Evolutionary conservation across 1,284 basidiomycete species (phyloP).

Genomic region (Flammula alnicola): DNA sequence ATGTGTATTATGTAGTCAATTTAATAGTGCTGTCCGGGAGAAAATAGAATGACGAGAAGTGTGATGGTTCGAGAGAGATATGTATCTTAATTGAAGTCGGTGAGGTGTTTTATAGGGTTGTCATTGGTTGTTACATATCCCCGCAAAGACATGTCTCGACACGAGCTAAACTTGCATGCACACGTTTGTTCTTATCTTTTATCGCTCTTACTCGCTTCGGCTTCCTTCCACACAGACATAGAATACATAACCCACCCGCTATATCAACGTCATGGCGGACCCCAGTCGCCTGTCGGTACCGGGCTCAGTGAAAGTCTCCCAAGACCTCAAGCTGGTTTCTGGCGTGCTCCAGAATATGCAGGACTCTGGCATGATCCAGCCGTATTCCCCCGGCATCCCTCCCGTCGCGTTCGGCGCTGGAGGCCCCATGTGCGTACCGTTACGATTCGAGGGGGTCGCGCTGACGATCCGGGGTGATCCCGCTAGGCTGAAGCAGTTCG

Average conservation of each 20-base stretch:
- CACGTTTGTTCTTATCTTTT: slow-evolving; percentile 21
- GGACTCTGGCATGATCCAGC: slow-evolving; percentile 29
- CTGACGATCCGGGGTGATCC: slow-evolving; percentile 1
- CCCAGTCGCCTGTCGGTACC: slow-evolving; percentile 32
- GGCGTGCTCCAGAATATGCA: slow-evolving; percentile 51
- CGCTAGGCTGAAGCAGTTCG: slow-evolving; percentile 76
- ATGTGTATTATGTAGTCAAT: slow-evolving; percentile 34
- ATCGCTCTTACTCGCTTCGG: neutral
- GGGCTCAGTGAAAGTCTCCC: slow-evolving; percentile 36
- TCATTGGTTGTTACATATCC: slow-evolving; percentile 1
- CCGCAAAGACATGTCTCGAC: neutral
- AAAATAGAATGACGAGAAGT: too few species aligned
- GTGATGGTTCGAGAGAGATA: too few species aligned
- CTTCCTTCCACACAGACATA: neutral
- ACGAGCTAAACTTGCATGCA: neutral
- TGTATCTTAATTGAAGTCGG: too few species aligned
- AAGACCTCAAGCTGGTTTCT: slow-evolving; percentile 46
- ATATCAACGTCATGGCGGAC: too few species aligned
- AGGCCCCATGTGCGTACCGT: slow-evolving; percentile 45
- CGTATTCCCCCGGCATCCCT: slow-evolving; percentile 44
- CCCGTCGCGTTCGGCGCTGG: slow-evolving; percentile 51
- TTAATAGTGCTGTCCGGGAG: slow-evolving; percentile 21
- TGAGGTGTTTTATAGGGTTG: slow-evolving; percentile 1
- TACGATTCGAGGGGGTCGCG: neutral
- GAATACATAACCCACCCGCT: too few species aligned